Evolutionary conservation across 1,284 basidiomycete species (phyloP).

Genomic region (Puccinia horiana): DNA sequence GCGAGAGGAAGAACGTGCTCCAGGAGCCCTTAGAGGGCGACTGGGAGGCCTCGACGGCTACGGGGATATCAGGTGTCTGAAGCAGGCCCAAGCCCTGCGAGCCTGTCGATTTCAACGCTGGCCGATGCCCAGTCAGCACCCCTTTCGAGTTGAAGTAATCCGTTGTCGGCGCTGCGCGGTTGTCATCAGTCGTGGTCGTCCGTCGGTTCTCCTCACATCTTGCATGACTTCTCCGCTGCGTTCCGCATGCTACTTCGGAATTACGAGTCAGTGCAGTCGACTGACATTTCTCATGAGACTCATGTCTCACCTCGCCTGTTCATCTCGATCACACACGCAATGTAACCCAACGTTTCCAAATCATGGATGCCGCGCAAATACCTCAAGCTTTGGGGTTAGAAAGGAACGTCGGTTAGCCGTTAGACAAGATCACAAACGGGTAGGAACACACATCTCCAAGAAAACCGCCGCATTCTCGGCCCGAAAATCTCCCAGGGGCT

Average conservation of each 20-base stretch:
- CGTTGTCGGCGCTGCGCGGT: neutral
- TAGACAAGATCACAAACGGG: neutral
- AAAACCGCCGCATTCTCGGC: neutral
- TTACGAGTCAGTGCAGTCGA: neutral
- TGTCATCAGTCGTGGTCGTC: neutral
- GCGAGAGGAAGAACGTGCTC: conserved; percentile 44
- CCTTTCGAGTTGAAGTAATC: conserved; percentile 46
- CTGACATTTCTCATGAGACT: neutral
- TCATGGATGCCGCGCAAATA: conserved; percentile 41
- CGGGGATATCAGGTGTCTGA: conserved; percentile 12
- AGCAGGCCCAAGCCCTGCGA: neutral
- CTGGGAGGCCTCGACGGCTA: conserved; percentile 20
- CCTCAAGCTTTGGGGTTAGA: conserved; percentile 7
- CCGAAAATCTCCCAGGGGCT: neutral
- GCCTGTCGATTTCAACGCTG: neutral
- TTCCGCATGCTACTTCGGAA: neutral
- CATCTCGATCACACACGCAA: conserved; percentile 43
- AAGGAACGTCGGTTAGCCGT: neutral
- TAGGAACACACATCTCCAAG: conserved; percentile 27
- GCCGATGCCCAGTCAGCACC: neutral
- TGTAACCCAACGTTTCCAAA: conserved; percentile 45
- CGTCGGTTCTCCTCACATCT: neutral
- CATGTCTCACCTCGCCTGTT: conserved; percentile 35
- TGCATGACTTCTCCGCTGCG: neutral
- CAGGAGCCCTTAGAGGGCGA: conserved; percentile 45